phyloP scores from a whole-genome alignment of 1,284 basidiomycete genomes.

The Cryptococcus maquisensis region DNA sequence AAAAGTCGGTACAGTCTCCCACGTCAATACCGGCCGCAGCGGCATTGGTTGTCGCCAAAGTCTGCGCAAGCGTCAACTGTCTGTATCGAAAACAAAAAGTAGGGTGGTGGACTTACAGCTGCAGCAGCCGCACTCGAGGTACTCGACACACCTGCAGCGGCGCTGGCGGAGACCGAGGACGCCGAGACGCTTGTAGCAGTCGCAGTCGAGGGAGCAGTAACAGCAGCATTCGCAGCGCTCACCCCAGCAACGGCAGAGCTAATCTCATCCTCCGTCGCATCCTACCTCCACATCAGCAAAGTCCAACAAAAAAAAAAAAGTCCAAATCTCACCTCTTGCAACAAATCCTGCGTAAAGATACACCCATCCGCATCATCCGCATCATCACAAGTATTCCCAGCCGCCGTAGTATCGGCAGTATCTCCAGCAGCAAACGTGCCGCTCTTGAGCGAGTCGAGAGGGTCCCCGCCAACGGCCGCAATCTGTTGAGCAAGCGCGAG shows the following conservation, averaged over 20 bases:
- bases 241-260: slow-evolving; percentile 8
- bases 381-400: slow-evolving; percentile 44
- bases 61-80: neutral
- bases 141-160: slow-evolving; percentile 7
- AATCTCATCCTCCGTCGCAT: slow-evolving; percentile 56
- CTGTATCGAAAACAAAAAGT: too few relatives aligned
- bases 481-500: slow-evolving; percentile 23
- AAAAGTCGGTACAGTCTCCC: slow-evolving; percentile 27
- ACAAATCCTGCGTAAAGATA: slow-evolving; percentile 61
- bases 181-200: too few relatives aligned
- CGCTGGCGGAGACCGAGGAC: slow-evolving; percentile 10
- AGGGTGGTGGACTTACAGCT: neutral
- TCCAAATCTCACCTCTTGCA: slow-evolving; percentile 39
- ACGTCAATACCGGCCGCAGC: slow-evolving; percentile 17
- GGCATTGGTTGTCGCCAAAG: neutral
- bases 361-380: slow-evolving; percentile 55
- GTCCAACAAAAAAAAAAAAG: neutral
- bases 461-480: slow-evolving; percentile 60
- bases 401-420: slow-evolving; percentile 54
- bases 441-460: slow-evolving; percentile 58
- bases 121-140: neutral
- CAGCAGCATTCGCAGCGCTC: slow-evolving; percentile 2
- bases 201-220: neutral
- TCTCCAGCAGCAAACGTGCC: slow-evolving; percentile 63
- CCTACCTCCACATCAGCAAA: slow-evolving; percentile 25